Base-by-base conservation (phyloP, 106 monocot genomes). In the Phalaenopsis aphrodite region DNA sequence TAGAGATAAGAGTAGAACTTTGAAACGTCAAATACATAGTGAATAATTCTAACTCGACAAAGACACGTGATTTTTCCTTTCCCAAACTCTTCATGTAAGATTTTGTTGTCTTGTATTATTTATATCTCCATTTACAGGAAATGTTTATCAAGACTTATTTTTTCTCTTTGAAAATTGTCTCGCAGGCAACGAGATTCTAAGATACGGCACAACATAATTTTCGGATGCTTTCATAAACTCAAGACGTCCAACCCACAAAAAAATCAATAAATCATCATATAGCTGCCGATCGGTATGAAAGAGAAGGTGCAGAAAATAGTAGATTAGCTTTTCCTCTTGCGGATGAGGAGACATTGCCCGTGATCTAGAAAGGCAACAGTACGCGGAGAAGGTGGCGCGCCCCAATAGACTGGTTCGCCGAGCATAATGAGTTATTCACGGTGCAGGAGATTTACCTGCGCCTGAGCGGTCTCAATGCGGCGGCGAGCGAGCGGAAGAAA, bases 391-490 rank as follows among this genome's bases (percentile, higher is more conserved):
- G 38, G 39, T 4, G 19, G 24, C 8, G 18, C 49, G 1, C 38
- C 15, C 43, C 7, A 42, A 74, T 74, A 18, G 76, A 21, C 2
- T 49, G 3, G n/a, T 9, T 24, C 23, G 14, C 18, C 2, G 43
- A 84, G 76, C 17, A 11, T 36, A 10, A 79, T 19, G 78, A 37
- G 46, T 7, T 52, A 24, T 17, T 23, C 43, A 79, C 55, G 57
- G 72, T 46, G 57, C 24, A 14, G 43, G 16, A 10, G 77, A 48
- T 8, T 15, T 57, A 95, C 95, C 99, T 99, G 99, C 24, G 95
- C 99, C 52, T 99, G 99, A 10, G 99, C 99, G 3, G 93, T 99
- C 83, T 99, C 99, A 79, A 99, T 95, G 65, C 99, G 91, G 78
- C 99, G 91, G 66, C 95, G 92, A 7, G 99, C 99, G 41, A 99